Base-by-base conservation (phyloP, 75 land plant genomes). In the Picea sitchensis region DNA sequence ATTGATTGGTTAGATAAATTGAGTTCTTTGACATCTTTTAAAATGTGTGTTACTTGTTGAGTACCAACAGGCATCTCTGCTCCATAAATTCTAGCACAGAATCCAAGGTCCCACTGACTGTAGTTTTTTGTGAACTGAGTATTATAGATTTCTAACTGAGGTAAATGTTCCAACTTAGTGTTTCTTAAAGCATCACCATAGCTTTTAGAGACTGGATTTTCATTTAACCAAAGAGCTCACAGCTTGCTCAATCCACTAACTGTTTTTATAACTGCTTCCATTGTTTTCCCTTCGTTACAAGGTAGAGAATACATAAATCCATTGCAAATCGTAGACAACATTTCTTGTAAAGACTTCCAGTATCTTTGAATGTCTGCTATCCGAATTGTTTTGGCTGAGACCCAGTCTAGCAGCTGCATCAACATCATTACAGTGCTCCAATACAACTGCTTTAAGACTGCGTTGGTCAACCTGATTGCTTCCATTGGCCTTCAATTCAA, bases 221-320 rank as follows among this genome's bases (percentile, higher is more conserved):
- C 86, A 75, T 96, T 95, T 80, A 96, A 75, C 99, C 99, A 96
- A n/a, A 96, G 85, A 51, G 95, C 95, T 83, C 84, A 84, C 59
- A 96, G 83, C 31, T 79, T 36, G 57, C 64, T 80, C 31, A 91
- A 86, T 71, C 90, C 86, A 12, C 88, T 59, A 59, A 94, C 64
- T 61, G 83, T 86, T 17, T 87, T 38, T 14, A 85, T 56, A 73
- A 96, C 84, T 0, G 74, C 75, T 44, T 94, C 95, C 61, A 73
- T 83, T 69, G 86, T 85, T 67, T 88, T 78, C 17, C 94, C 83
- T 81, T 88, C 91, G 83, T 96, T 96, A n/a, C 98, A 26, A 26
- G 26, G 26, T 26, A 26, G 26, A 26, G 26, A 26, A 26, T 26
- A 26, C 26, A 26, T 26, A 26, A 26, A 26, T 26, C 26, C 26